Evolutionary conservation across 371 early-diverging fungal genomes (phyloP).

Genomic region (Mucor piriformis): DNA sequence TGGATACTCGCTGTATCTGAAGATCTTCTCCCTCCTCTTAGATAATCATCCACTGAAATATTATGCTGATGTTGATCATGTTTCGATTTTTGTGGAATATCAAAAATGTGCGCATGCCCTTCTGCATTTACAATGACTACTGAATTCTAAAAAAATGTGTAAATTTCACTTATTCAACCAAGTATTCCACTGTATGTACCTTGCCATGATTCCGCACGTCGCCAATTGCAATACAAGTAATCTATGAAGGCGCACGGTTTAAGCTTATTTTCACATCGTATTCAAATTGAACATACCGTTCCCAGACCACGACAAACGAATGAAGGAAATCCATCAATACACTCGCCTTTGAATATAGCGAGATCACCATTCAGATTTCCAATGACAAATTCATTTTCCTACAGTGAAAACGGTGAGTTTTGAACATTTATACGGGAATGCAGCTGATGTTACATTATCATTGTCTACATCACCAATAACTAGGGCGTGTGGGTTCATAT

Average conservation of each 20-base stretch:
- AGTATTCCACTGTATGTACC: conserved; percentile 17
- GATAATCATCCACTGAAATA: conserved; percentile 43
- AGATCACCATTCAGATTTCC: conserved; percentile 80
- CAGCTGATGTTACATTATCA: conserved; percentile 65
- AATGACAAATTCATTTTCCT: conserved; percentile 85
- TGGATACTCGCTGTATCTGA: conserved; percentile 49
- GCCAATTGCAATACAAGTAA: conserved; percentile 70
- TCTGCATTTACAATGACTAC: conserved; percentile 70
- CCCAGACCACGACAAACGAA: conserved; percentile 63
- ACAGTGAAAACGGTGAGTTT: conserved; percentile 11
- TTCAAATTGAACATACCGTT: conserved; percentile 44
- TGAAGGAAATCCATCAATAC: conserved; percentile 54
- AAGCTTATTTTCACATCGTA: not conserved
- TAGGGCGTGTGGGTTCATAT: conserved; percentile 79
- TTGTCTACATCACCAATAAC: conserved; percentile 84
- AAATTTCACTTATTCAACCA: not conserved
- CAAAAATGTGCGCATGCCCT: conserved; percentile 71
- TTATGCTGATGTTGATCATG: conserved; percentile 22
- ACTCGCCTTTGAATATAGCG: conserved; percentile 78
- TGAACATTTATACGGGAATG: too few relatives aligned
- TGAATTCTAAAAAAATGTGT: conserved; percentile 49
- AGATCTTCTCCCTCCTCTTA: conserved; percentile 38
- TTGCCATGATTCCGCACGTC: conserved; percentile 67
- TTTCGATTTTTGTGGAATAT: conserved; percentile 36
- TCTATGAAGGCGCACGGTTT: too few relatives aligned